Percentiles rank a stretch among this genome's conserved stretches.
Conservation (phyloP, 495 filamentous ascomycete genomes). For the Trichocladium uniseriatum region DNA sequence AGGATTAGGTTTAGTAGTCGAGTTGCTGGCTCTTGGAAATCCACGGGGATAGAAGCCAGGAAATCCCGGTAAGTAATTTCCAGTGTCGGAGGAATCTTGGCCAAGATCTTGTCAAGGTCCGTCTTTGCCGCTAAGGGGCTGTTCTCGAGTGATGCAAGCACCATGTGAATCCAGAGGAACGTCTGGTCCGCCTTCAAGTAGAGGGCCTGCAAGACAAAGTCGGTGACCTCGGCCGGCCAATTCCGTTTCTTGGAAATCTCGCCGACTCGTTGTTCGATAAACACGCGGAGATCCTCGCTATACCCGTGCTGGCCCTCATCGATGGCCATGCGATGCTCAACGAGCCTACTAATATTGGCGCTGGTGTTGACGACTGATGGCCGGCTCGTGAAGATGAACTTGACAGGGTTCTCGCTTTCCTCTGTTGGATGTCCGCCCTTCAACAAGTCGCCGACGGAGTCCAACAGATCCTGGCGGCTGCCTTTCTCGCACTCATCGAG, state of each 20-base stretch:
- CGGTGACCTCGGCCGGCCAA: not conserved
- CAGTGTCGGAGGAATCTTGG: slow-evolving; percentile 10
- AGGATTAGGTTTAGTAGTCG: slow-evolving; percentile 14
- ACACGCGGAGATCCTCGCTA: slow-evolving; percentile 7
- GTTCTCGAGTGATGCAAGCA: slow-evolving; percentile 12
- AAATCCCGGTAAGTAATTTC: slow-evolving; percentile 12
- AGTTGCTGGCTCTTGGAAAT: slow-evolving; percentile 1
- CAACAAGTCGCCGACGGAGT: slow-evolving; percentile 6
- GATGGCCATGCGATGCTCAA: slow-evolving; percentile 10
- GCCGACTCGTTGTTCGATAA: slow-evolving; percentile 3
- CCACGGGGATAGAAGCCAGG: slow-evolving; percentile 4
- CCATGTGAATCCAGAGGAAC: slow-evolving; percentile 21
- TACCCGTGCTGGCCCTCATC: slow-evolving; percentile 4
- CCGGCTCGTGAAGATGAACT: slow-evolving; percentile 19
- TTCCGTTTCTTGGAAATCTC: not conserved
- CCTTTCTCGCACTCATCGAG: slow-evolving; percentile 22
- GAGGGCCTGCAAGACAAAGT: slow-evolving; percentile 8
- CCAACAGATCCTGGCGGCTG: slow-evolving; percentile 11
- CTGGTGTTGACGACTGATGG: slow-evolving; percentile 3
- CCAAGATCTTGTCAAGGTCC: slow-evolving; percentile 13
- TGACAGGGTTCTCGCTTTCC: slow-evolving; percentile 4
- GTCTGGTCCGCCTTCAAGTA: slow-evolving; percentile 14
- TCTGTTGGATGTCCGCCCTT: not conserved
- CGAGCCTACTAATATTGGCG: not conserved
- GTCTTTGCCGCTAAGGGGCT: slow-evolving; percentile 2